These are phyloP conservation scores for Betula pendula DNA, from an alignment of 306 rosid genomes.

Conservation along the genomic window DNA sequence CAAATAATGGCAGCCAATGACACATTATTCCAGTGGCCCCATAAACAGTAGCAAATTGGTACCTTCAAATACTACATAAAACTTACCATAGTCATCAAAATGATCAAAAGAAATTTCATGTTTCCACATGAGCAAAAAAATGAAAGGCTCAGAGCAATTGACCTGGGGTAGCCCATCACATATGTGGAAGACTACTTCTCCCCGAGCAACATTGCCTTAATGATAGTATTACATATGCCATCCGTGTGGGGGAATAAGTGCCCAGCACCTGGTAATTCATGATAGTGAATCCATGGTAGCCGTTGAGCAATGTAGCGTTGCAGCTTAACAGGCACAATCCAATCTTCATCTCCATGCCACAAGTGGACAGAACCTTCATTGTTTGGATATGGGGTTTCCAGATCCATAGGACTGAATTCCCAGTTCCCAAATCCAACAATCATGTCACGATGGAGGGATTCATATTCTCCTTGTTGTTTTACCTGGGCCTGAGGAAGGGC, in stretches of 20 bases:
- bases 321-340: conserved; percentile 49
- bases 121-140: conserved; percentile 16
- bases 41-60: not conserved
- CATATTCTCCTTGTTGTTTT: conserved; percentile 73
- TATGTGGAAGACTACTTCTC: conserved; percentile 33
- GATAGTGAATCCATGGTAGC: conserved; percentile 85
- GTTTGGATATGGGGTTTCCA: conserved; percentile 73
- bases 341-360: conserved; percentile 90
- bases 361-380: conserved; percentile 73
- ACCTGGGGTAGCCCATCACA: conserved; percentile 15
- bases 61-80: not conserved
- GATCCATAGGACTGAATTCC: conserved; percentile 74
- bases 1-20: not conserved
- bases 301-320: conserved; percentile 60
- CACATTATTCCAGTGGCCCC: not conserved
- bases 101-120: conserved; percentile 24
- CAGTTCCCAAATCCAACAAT: conserved; percentile 71
- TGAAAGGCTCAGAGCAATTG: conserved; percentile 20
- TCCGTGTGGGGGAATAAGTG: conserved; percentile 56
- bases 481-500: conserved; percentile 48
- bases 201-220: conserved; percentile 48
- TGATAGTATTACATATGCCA: conserved; percentile 49
- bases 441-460: conserved; percentile 59
- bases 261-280: conserved; percentile 76
- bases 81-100: no score